These are phyloP conservation scores for Boletus vermiculosoides DNA, from an alignment of 768 basidiomycete species.

Conservation along the genomic window DNA sequence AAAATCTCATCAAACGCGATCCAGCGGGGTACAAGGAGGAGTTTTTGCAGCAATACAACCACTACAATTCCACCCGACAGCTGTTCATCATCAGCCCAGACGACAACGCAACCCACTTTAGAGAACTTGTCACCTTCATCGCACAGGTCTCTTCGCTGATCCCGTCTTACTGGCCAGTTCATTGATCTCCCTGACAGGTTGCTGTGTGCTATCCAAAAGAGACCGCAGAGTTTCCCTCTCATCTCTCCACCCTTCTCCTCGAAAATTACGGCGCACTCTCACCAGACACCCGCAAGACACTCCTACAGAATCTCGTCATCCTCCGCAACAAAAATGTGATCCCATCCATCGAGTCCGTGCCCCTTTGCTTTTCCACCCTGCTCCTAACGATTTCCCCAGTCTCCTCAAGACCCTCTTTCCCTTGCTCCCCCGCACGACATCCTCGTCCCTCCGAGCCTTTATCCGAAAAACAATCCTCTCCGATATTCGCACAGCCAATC, in stretches of 20 bases:
- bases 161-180: too few relatives aligned
- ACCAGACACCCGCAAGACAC: conserved; percentile 77
- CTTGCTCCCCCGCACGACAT: conserved; percentile 90
- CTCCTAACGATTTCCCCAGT: conserved; percentile 40
- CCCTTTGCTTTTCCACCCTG: neutral
- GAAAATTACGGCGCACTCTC: conserved; percentile 73
- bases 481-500: conserved; percentile 89
- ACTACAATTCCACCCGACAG: conserved; percentile 84
- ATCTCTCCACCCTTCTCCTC: conserved; percentile 74
- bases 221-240: conserved; percentile 80
- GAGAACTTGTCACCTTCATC: conserved; percentile 88
- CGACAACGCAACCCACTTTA: conserved; percentile 82
- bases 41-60: conserved; percentile 95
- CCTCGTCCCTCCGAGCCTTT: conserved; percentile 74
- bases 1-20: conserved; percentile 96
- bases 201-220: conserved; percentile 80
- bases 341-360: conserved; percentile 82
- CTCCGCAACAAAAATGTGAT: conserved; percentile 92
- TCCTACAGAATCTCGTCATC: conserved; percentile 91
- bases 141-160: conserved; percentile 46
- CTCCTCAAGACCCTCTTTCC: conserved; percentile 92
- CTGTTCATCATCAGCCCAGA: conserved; percentile 81
- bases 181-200: conserved; percentile 34
- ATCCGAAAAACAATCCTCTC: conserved; percentile 93
- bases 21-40: conserved; percentile 90